Base-by-base conservation (phyloP, 1,284 basidiomycete species). In the Tranzscheliella williamsii region DNA sequence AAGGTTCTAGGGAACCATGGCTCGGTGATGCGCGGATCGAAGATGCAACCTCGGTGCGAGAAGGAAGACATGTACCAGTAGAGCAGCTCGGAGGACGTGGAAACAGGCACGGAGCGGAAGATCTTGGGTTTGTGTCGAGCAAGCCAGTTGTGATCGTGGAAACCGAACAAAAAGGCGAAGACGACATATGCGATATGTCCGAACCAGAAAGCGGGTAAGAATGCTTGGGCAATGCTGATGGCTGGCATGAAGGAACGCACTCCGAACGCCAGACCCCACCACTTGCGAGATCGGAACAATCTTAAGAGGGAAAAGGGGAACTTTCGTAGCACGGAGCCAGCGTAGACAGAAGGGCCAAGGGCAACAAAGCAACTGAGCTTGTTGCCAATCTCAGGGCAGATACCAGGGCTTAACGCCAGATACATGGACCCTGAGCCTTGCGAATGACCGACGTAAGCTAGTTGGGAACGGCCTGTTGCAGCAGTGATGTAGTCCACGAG, bases 31-130 rank as follows among this genome's bases (percentile, higher is more conserved):
- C 66, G 64, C 4, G 75, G 73, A 45, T 76, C 72, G 38, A 76
- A 76, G 52, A 76, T 70, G 54, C 75, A 76, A n/a, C 73, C 75
- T 23, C 73, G 72, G 41, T 67, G 63, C 9, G 63, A 61, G 51
- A 75, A 76, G 30, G 56, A 62, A 15, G 62, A 60, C 68, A 76
- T 75, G 68, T 75, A 76, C 60, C 66, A 76, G 65, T 76, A 75
- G 42, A 76, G 67, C 24, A 76, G 55, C 52, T 76, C 75, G 21
- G 66, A 67, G 17, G 70, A 73, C 15, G 75, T 76, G 7, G 56
- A 44, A 12, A 74, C 47, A 33, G 73, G 72, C 15, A 73, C 56
- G 11, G 72, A 46, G 15, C 75, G 67, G 62, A 76, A 76, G 18
- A 76, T 63, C 67, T 76, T 76, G 43, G 72, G 72, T 43, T 74